These are phyloP conservation scores for Telfairia occidentalis DNA, from an alignment of 331 rosid species.

Conservation along the genomic window DNA sequence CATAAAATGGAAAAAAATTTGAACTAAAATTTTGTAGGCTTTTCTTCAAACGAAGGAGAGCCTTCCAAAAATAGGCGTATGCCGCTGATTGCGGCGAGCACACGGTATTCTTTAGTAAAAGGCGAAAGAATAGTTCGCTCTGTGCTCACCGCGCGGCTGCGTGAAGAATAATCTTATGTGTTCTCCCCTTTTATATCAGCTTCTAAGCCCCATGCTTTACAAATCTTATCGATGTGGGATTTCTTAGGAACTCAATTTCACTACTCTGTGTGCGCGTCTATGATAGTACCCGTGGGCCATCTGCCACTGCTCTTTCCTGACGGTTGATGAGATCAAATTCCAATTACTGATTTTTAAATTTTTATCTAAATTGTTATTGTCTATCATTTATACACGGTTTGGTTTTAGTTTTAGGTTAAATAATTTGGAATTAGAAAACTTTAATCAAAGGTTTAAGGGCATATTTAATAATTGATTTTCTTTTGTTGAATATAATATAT, in stretches of 20 bases:
- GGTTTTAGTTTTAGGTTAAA: neutral
- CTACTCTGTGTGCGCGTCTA: neutral
- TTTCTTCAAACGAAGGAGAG: neutral
- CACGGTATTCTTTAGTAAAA: constrained; percentile 28
- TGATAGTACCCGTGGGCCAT: neutral
- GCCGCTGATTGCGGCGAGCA: constrained; percentile 18
- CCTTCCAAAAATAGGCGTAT: constrained; percentile 19
- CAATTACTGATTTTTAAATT: neutral
- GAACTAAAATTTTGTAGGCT: neutral
- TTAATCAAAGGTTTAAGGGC: neutral
- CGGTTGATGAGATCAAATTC: neutral
- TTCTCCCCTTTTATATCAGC: neutral
- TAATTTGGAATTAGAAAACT: neutral
- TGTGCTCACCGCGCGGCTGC: constrained; percentile 18
- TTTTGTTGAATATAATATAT: neutral
- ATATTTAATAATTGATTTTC: neutral
- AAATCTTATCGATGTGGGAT: constrained; percentile 2
- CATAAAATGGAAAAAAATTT: no score
- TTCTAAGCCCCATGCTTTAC: neutral
- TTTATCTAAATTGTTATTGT: neutral
- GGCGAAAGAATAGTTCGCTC: constrained; percentile 22
- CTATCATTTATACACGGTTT: neutral
- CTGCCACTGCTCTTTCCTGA: neutral
- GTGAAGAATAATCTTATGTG: accelerated
- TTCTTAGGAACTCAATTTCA: neutral